phyloP scores from a whole-genome alignment of 169 alveolate genomes.

The Plasmodium knowlesi region DNA sequence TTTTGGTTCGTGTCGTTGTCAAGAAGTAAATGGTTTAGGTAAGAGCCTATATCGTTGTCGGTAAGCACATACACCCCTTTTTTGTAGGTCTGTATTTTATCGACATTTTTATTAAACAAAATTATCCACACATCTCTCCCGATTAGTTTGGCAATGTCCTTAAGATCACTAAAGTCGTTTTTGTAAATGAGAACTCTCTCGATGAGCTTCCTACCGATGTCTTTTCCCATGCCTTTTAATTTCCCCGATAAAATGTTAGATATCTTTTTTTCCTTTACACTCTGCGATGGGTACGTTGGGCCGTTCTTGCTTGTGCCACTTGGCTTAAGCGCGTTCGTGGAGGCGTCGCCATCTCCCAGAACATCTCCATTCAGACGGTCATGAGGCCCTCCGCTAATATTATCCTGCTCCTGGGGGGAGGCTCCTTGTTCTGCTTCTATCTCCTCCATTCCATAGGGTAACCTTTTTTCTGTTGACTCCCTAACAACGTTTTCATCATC shows the following conservation, averaged over 20 bases:
- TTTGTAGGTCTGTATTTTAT: slow-evolving; percentile 40
- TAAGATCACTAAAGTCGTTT: slow-evolving; percentile 31
- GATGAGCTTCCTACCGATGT: slow-evolving; percentile 36
- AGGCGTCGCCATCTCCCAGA: background rate
- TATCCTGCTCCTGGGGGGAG: background rate
- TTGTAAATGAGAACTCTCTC: slow-evolving; percentile 44
- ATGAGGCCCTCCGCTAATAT: background rate
- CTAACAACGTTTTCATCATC: background rate
- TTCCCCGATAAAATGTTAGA: slow-evolving; percentile 7
- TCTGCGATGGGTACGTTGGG: background rate
- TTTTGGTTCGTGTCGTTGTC: slow-evolving; percentile 58
- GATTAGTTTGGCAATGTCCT: slow-evolving; percentile 48
- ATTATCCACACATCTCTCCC: slow-evolving; percentile 48
- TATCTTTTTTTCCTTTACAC: background rate
- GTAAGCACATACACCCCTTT: slow-evolving; percentile 30
- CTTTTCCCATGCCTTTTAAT: slow-evolving; percentile 56
- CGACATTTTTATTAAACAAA: slow-evolving; percentile 40
- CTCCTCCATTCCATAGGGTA: slow-evolving; percentile 3
- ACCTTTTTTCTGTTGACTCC: slow-evolving; percentile 1
- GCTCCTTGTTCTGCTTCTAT: background rate
- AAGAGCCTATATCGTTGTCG: slow-evolving; percentile 42
- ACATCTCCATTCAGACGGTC: background rate
- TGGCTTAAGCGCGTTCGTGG: background rate
- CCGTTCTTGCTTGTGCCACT: background rate
- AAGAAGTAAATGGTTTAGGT: slow-evolving; percentile 22